Base-by-base conservation (phyloP, 371 early-diverging fungal species). In the Mortierella sp. region DNA sequence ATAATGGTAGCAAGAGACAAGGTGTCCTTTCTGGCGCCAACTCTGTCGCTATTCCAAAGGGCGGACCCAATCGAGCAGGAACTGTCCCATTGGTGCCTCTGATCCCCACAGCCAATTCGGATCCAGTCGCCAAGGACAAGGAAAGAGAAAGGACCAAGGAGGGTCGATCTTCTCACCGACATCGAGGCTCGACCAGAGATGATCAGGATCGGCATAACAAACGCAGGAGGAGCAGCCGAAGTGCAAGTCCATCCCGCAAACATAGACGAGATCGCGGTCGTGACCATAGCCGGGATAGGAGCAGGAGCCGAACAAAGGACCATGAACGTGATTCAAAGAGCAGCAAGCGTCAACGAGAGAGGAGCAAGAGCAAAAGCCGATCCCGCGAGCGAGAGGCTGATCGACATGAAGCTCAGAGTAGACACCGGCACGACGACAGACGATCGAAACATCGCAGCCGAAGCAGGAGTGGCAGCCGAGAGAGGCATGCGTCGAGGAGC, bases 41-140 rank as follows among this genome's bases (percentile, higher is more conserved):
- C 48, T 39, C 48, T 34, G 39, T 39, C 24, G 31, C 19, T n/a
- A 24, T 39, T 39, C 34, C 52, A 48, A 40, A 24, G 24, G 10
- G 52, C 11, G 24, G 24, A 8, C 41, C 44, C 14, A 43, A 29
- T 16, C 40, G 29, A n/a, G 14, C 22, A 43, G 26, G 43, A n/a
- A 65, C 68, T 4, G 31, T 70, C n/a, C 70, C 66, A 4, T 24
- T 58, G 29, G 70, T 74, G 19, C 79, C 79, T 29, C 40, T 79
- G 67, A 79, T 79, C n/a, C 79, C 79, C 19, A 13, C 39, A 1
- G 50, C 14, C 2, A n/a, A 16, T 0, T 4, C 52, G 11, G 37
- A 13, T 26, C 40, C 41, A 5, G 6, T 16, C 4, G 9, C 40
- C 7, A 65, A 71, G 43, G 64, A 58, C 22, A 44, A 48, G 43